Percentiles rank a stretch among this genome's conserved stretches.
Conservation (phyloP, 2,329 filamentous ascomycete species). For the Diaporthe citriasiana region DNA sequence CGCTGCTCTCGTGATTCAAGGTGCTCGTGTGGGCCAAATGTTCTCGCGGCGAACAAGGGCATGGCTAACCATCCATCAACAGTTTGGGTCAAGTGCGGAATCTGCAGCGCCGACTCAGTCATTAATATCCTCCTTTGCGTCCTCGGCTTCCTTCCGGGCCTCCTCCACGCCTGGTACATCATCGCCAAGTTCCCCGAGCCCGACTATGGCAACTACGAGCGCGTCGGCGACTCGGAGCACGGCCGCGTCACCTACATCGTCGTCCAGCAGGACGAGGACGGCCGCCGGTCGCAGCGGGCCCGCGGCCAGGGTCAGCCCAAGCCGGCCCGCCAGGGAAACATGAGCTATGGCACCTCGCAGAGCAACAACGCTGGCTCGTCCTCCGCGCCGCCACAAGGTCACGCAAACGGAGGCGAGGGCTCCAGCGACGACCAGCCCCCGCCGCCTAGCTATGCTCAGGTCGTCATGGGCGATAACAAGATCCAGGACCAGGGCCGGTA, state of each 20-base stretch:
- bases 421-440: slow-evolving; percentile 60
- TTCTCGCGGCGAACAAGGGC: not conserved
- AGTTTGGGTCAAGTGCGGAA: slow-evolving; percentile 97
- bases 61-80: slow-evolving; percentile 50
- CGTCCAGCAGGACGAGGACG: slow-evolving; percentile 64
- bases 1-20: slow-evolving; percentile 9
- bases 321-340: slow-evolving; percentile 52
- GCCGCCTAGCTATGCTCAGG: slow-evolving; percentile 91
- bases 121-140: slow-evolving; percentile 95
- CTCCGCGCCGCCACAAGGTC: slow-evolving; percentile 48
- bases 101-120: slow-evolving; percentile 92
- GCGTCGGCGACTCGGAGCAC: slow-evolving; percentile 68
- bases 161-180: slow-evolving; percentile 98
- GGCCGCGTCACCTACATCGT: slow-evolving; percentile 83
- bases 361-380: slow-evolving; percentile 48
- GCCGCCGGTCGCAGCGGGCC: slow-evolving; percentile 50
- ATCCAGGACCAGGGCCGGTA: slow-evolving; percentile 74
- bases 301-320: slow-evolving; percentile 53
- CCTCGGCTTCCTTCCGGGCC: slow-evolving; percentile 85
- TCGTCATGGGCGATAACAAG: slow-evolving; percentile 91
- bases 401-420: slow-evolving; percentile 56
- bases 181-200: slow-evolving; percentile 89
- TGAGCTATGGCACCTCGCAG: slow-evolving; percentile 64
- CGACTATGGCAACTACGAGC: slow-evolving; percentile 75
- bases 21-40: not conserved